phyloP scores from a whole-genome alignment of 192 early-diverging fungal genomes.

The Gorgonomyces haynaldii region DNA sequence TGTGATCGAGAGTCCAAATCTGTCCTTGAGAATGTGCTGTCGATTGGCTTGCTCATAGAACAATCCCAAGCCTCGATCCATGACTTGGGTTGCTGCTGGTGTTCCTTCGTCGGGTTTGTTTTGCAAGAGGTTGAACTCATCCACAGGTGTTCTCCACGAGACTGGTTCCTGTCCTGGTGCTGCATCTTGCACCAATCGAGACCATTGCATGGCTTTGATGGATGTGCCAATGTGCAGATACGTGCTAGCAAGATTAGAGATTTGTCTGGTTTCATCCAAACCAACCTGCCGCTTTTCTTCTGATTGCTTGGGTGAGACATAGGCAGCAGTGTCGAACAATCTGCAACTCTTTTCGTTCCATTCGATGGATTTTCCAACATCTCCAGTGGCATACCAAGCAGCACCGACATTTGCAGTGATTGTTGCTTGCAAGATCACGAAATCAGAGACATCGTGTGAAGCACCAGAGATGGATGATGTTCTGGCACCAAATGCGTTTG shows the following conservation, averaged over 20 bases:
- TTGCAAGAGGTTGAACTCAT: slow-evolving; percentile 19
- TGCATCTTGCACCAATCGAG: neutral
- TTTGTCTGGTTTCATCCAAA: neutral
- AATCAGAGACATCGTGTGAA: slow-evolving; percentile 7
- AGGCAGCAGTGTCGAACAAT: slow-evolving; percentile 17
- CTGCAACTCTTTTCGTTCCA: slow-evolving; percentile 15
- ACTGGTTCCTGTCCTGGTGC: neutral
- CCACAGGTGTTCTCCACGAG: slow-evolving; percentile 9
- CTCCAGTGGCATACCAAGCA: slow-evolving; percentile 23
- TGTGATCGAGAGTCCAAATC: slow-evolving; percentile 14
- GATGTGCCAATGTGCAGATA: slow-evolving; percentile 19
- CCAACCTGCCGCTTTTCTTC: slow-evolving; percentile 1
- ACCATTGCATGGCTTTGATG: slow-evolving; percentile 28
- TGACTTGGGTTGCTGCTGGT: slow-evolving; percentile 14
- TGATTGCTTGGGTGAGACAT: slow-evolving; percentile 7
- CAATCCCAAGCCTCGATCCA: slow-evolving; percentile 18
- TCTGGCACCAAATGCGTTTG: neutral
- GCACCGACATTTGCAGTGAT: slow-evolving; percentile 24
- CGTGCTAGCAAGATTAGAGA: slow-evolving; percentile 15
- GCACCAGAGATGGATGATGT: slow-evolving; percentile 10
- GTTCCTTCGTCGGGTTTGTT: slow-evolving; percentile 6
- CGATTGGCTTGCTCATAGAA: slow-evolving; percentile 16
- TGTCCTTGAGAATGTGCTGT: slow-evolving; percentile 11
- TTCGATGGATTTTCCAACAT: slow-evolving; percentile 17
- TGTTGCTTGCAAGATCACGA: slow-evolving; percentile 16